phyloP scores from a whole-genome alignment of 2,329 filamentous ascomycete species.

The Leptodontidium sp. region DNA sequence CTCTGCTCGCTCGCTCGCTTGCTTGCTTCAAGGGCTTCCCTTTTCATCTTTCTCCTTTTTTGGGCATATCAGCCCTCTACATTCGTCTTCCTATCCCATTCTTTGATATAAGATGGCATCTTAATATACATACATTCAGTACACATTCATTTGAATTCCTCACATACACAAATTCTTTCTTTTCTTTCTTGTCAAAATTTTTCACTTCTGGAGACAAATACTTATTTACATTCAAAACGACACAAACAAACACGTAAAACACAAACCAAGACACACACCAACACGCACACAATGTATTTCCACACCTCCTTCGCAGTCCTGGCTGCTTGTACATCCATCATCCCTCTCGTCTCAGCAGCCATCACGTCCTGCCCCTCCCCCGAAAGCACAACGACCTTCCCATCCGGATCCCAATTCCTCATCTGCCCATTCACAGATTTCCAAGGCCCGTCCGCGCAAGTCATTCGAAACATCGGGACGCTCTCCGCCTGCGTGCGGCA shows the following conservation, averaged over 20 bases:
- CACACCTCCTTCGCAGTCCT: not conserved
- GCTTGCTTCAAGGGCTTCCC: conserved; percentile 9
- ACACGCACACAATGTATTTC: conserved; percentile 2
- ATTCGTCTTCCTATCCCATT: not conserved
- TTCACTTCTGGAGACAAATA: not conserved
- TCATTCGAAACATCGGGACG: conserved; percentile 1
- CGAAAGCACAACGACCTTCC: not conserved
- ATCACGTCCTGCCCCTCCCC: not conserved
- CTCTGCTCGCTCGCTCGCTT: conserved; percentile 2
- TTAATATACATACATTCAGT: not conserved
- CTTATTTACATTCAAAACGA: not conserved
- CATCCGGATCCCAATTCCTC: not conserved
- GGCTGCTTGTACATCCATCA: not conserved
- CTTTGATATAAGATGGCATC: no score
- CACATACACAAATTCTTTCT: not conserved
- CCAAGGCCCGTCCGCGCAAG: not conserved
- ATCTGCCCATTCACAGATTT: conserved; percentile 14
- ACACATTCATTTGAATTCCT: not conserved
- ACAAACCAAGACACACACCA: not conserved
- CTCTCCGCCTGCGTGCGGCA: not conserved
- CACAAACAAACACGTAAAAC: not conserved
- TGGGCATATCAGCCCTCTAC: not conserved
- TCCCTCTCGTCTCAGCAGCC: not conserved
- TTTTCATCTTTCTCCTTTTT: not conserved
- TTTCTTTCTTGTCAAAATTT: not conserved